Evolutionary conservation across 768 basidiomycete species (phyloP), one percentile per base, ranked within the genome.

Genomic region (Trametopsis cervina): DNA sequence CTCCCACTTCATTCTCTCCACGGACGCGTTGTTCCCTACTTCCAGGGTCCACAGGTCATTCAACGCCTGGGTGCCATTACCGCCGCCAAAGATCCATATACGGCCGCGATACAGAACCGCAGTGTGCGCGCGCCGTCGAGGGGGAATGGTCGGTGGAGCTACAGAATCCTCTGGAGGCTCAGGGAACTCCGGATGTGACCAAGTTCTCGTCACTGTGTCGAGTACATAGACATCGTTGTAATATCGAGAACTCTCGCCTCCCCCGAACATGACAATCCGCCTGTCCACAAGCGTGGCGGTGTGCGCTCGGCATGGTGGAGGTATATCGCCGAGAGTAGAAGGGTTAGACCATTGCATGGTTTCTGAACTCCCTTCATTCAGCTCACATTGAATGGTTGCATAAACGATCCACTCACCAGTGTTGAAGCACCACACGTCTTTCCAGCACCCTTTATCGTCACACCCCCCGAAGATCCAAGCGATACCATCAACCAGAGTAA

Each of bases 381-480:
- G 26, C 13, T 23, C 41, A 24, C 15, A 39, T 26, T 12, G 29
- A 23, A 24, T 27, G 49, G 11, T 18, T n/a, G 22, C 18, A 4
- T 3, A 17, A 21, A 38, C 9, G 25, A 18, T 23, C 21, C 21
- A 54, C 68, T 37, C 40, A 87, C 89, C 90, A 1, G 78, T 86
- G 62, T 95, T 90, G 56, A 93, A 90, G 55, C 82, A 89, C 57
- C 85, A 89, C 2, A 92, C 73, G 46, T 92, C 88, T 55, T 73
- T 77, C 65, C 76, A 81, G 49, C 78, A 81, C 13, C 80, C 82
- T 57, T 77, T 78, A 50, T 87, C 87, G 53, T 94, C 91, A 53
- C 88, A 90, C 2, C 92, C 93, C 7, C 92, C 92, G 56, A 94
- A 85, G 23, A 94, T 58, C 89, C 91, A 97, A 0, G 85, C 87